phyloP scores from a whole-genome alignment of 768 basidiomycete species.

The Jaapia argillacea region DNA sequence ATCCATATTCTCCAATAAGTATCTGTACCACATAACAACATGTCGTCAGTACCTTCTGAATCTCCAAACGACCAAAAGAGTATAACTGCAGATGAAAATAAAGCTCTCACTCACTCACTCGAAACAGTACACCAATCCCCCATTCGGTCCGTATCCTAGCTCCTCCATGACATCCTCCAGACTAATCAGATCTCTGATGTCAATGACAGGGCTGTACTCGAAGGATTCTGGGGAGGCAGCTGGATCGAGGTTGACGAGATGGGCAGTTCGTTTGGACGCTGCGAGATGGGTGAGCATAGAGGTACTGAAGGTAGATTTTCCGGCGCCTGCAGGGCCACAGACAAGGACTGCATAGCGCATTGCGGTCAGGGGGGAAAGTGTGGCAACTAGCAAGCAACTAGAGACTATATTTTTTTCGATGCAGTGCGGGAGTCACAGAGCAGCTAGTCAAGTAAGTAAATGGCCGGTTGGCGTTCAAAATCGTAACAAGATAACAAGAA shows the following conservation, averaged over 20 bases:
- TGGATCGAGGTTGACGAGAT: slow-evolving; percentile 96
- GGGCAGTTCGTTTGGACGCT: slow-evolving; percentile 70
- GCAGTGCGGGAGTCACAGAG: too few relatives aligned
- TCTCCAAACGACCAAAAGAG: slow-evolving; percentile 1
- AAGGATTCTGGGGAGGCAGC: slow-evolving; percentile 82
- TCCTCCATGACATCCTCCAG: slow-evolving; percentile 96
- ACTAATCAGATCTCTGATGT: slow-evolving; percentile 88
- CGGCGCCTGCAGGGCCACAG: slow-evolving; percentile 96
- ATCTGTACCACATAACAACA: slow-evolving; percentile 62
- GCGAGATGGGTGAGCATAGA: slow-evolving; percentile 86
- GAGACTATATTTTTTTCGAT: too few relatives aligned
- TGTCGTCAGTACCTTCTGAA: slow-evolving; percentile 1
- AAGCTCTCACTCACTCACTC: slow-evolving; percentile 85
- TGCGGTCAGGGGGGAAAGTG: background rate
- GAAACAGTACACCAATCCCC: slow-evolving; percentile 95
- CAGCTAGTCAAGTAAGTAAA: too few relatives aligned
- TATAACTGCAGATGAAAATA: slow-evolving; percentile 1
- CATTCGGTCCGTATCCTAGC: slow-evolving; percentile 92
- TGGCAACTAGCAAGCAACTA: too few relatives aligned
- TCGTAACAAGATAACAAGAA: too few relatives aligned
- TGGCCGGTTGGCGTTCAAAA: too few relatives aligned
- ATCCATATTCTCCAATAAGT: slow-evolving; percentile 93
- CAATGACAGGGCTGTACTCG: slow-evolving; percentile 86
- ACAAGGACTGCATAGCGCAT: slow-evolving; percentile 89
- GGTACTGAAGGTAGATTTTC: slow-evolving; percentile 90